Conservation (phyloP, 1,284 basidiomycete species). For the Rhodotorula sp. region DNA sequence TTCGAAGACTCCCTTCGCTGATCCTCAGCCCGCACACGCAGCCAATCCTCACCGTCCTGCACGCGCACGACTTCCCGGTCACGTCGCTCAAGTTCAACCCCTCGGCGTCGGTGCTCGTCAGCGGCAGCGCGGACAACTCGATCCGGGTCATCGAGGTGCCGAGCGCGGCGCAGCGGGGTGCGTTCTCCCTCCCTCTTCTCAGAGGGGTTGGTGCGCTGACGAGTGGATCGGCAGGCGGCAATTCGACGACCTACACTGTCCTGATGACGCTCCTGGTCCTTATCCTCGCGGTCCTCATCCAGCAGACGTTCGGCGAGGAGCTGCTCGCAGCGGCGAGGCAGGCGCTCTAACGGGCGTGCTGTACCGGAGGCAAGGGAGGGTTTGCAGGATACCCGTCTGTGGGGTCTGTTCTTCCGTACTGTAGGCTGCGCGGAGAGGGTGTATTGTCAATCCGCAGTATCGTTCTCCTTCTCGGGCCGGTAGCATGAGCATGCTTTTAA, state of each 20-base stretch:
- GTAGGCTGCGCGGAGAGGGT: no score
- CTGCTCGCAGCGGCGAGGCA: background rate
- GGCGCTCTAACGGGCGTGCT: background rate
- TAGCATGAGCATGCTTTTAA: no score
- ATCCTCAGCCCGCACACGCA: conserved; percentile 54
- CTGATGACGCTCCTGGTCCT: conserved; percentile 16
- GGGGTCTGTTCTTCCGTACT: no score
- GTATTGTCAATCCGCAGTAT: background rate
- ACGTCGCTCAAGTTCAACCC: conserved; percentile 89
- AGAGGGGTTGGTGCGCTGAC: background rate
- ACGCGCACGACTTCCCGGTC: conserved; percentile 92
- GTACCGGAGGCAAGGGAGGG: no score
- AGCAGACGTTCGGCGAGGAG: conserved; percentile 15
- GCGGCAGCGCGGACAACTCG: conserved; percentile 88
- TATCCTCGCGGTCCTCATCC: conserved; percentile 19
- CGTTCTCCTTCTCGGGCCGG: no score
- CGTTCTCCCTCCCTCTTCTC: background rate
- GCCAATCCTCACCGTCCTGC: conserved; percentile 84
- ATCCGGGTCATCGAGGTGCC: conserved; percentile 80
- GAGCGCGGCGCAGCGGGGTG: background rate
- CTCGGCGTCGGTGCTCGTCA: conserved; percentile 75
- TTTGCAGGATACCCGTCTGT: no score
- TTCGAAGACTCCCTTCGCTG: background rate
- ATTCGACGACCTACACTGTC: conserved; percentile 10
- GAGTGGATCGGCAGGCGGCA: background rate